Evolutionary conservation across 139 green algal species (phyloP), one percentile per base, ranked within the genome.

Genomic region (Limnomonas spitsbergensis): DNA sequence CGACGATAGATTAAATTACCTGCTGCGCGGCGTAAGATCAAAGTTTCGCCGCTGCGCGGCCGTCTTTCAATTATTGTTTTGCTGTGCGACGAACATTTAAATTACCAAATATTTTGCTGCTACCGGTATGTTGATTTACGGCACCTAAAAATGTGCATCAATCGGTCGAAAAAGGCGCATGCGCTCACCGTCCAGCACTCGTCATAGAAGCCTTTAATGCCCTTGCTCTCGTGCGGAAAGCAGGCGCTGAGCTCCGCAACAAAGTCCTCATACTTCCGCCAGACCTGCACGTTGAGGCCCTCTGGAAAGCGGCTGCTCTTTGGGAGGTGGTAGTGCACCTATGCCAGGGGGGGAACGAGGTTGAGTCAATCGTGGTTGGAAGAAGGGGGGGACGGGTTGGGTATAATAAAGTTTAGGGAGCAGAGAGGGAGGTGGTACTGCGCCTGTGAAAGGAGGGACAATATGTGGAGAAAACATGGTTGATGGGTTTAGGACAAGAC

Each of bases 271-370:
- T 67, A 77, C 70, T 66, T 20, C 24, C 40, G 39, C 4, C 4
- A 38, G 3, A 77, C 70, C 32, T 66, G 70, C 4, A 74, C 36
- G 36, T 47, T 29, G 4, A 74, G 68, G 35, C 68, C 68, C 36
- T 31, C 73, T 47, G 36, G 53, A 9, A 39, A 67, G 2, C 26
- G 40, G 9, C 2, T 34, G n/a, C 80, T 89, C 2, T 72, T 73
- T 0, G 94, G 95, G 39, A 98, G 87, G 85, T 98, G 95, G 87
- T 98, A 98, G 80, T 96, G 88, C 35, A 98, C 94, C 81, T 97
- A n/a, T n/a, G 91, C 0, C 89, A 91, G 47, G 14, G 6, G 94
- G 94, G 7, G 14, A 35, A 71, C 7, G 27, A 34, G n/a, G 26
- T 71, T 71, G 61, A 31, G 61, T 24, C 61, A 31, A 38, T 31